Evolutionary conservation across 2,329 filamentous ascomycete genomes (phyloP), one percentile per base, ranked within the genome.

Genomic region (Golovinomyces cichoracearum): DNA sequence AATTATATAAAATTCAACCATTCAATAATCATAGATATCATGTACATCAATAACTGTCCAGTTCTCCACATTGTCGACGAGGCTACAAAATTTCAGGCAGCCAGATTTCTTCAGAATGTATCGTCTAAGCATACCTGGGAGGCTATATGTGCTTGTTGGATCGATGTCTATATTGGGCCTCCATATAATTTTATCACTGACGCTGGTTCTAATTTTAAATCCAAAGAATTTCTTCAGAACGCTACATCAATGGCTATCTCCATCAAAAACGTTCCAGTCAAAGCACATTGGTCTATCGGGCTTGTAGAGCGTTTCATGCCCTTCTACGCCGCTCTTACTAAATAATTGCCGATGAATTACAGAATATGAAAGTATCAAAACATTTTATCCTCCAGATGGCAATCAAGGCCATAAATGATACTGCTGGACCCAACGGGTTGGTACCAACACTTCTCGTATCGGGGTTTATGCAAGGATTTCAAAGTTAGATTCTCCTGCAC

Each of bases 311-410:
- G 37, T 10, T 41, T 21, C 37, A 41, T 21, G 10, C 37, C 2
- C 0, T 41, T 41, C 19, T 4, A n/a, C 3, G 37, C 10, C 37
- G 37, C 10, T 12, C 37, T n/a, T 41, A 41, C 19, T 10, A 41
- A 41, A 41, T 41, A n/a, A 41, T 41, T 21, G 37, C 5, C 13
- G 13, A 41, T 2, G 37, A 41, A 21, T 9, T 41, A n/a, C 37
- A 21, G 19, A 35, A 35, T n/a, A 35, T 12, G 31, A n/a, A n/a
- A n/a, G n/a, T n/a, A n/a, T n/a, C n/a, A n/a, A n/a, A n/a, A n/a
- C n/a, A n/a, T n/a, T n/a, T n/a, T n/a, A n/a, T n/a, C n/a, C 45
- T 47, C 15, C 45, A 47, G 25, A 47, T 35, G 45, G 45, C 45
- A 23, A 15, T 47, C 13, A 35, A 47, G 22, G 45, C 45, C 10